phyloP scores from a whole-genome alignment of 345 rosid genomes.

The Aquilaria sinensis region DNA sequence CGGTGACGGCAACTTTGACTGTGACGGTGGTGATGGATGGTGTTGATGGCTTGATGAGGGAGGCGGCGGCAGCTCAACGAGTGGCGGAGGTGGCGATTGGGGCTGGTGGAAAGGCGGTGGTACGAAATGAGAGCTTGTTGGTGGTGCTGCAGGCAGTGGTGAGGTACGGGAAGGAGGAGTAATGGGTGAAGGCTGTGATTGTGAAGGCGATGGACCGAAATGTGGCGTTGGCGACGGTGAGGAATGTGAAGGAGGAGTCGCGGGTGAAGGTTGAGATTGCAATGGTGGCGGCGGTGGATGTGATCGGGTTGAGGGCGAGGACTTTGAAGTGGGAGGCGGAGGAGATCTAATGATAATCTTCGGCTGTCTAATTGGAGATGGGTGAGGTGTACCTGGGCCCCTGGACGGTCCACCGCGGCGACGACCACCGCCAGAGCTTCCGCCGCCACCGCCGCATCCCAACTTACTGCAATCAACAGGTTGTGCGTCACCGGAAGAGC shows the following conservation, averaged over 20 bases:
- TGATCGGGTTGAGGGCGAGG: slow-evolving; percentile 38
- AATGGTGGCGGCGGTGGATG: slow-evolving; percentile 34
- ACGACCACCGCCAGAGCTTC: slow-evolving; percentile 3
- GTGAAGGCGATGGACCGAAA: slow-evolving; percentile 18
- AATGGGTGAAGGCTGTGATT: not conserved
- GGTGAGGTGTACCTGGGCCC: slow-evolving; percentile 27
- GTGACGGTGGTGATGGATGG: slow-evolving; percentile 37
- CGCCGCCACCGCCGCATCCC: slow-evolving; percentile 27
- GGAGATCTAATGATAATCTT: slow-evolving; percentile 5
- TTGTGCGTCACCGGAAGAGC: slow-evolving; percentile 42
- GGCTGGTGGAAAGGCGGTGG: slow-evolving; percentile 16
- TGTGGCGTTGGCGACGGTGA: slow-evolving; percentile 22
- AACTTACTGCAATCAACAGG: slow-evolving; percentile 59
- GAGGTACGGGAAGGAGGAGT: slow-evolving; percentile 17
- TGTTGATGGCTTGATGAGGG: slow-evolving; percentile 19
- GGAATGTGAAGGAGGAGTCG: slow-evolving; percentile 25
- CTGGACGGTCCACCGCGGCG: slow-evolving; percentile 13
- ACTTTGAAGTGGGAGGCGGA: slow-evolving; percentile 32
- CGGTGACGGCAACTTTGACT: not conserved
- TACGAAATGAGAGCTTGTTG: slow-evolving; percentile 10
- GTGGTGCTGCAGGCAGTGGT: slow-evolving; percentile 26
- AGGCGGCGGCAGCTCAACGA: not conserved
- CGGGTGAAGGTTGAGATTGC: slow-evolving; percentile 16
- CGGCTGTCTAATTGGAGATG: slow-evolving; percentile 11
- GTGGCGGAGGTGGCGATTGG: slow-evolving; percentile 11